Evolutionary conservation across 805 yeast species (phyloP).

Genomic region (Metschnikowia baotianmanensis): DNA sequence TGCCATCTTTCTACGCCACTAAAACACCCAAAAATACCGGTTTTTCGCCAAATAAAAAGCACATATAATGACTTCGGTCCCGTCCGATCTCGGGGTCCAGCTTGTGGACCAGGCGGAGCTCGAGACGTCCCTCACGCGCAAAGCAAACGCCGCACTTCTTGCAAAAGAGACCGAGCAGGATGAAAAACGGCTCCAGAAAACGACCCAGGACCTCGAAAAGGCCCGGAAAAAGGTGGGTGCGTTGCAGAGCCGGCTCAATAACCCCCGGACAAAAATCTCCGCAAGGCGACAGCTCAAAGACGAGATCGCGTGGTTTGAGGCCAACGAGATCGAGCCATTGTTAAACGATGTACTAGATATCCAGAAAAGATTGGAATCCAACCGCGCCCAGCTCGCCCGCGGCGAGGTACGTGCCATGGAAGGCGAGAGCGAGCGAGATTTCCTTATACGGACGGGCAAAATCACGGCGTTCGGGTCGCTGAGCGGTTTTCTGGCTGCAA

Average conservation of each 20-base stretch:
- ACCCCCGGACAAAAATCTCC: conserved; percentile 61
- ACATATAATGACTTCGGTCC: neutral
- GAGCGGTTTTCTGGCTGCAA: conserved; percentile 47
- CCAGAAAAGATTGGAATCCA: conserved; percentile 32
- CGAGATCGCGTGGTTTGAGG: conserved; percentile 52
- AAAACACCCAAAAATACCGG: neutral
- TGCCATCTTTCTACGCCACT: neutral
- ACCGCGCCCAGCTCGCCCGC: conserved; percentile 39
- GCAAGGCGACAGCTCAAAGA: conserved; percentile 52
- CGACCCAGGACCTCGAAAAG: conserved; percentile 48
- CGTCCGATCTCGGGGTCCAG: conserved; percentile 19
- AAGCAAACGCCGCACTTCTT: conserved; percentile 63
- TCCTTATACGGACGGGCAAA: conserved; percentile 81
- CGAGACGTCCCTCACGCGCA: conserved; percentile 68
- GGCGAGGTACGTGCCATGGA: conserved; percentile 10
- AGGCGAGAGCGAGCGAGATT: conserved; percentile 80
- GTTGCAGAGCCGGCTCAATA: conserved; percentile 48
- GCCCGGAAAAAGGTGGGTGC: conserved; percentile 41
- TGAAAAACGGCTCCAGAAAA: conserved; percentile 67
- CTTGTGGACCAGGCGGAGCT: conserved; percentile 76
- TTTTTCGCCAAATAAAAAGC: neutral
- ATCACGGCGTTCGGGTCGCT: conserved; percentile 88
- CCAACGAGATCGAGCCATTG: conserved; percentile 52
- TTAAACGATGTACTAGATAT: conserved; percentile 61
- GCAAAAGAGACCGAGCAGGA: conserved; percentile 72